A percentile compares a stretch with the other conserved stretches of the same genome.
These are phyloP conservation scores for Ceratobasidium sp. DNA, from an alignment of 1,284 basidiomycete species.

Conservation along the genomic window DNA sequence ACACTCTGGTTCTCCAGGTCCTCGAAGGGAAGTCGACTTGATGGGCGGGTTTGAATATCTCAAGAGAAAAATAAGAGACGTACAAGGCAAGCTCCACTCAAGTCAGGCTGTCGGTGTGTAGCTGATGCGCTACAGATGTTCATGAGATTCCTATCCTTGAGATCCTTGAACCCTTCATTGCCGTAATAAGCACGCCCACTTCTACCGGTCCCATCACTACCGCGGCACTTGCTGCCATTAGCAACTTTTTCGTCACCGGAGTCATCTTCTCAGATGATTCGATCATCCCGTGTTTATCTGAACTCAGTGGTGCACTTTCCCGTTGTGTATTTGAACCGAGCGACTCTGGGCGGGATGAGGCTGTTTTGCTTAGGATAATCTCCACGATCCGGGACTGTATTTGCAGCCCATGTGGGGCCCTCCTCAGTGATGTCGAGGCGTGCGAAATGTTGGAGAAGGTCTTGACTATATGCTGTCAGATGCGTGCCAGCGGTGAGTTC, in stretches of 20 bases:
- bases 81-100: conserved; percentile 64
- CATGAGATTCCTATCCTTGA: conserved; percentile 61
- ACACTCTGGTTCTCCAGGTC: conserved; percentile 24
- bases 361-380: conserved; percentile 91
- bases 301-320: conserved; percentile 87
- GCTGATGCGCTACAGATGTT: conserved; percentile 60
- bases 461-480: conserved; percentile 95
- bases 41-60: conserved; percentile 91
- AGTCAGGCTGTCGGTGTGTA: background rate
- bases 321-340: conserved; percentile 98
- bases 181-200: conserved; percentile 88
- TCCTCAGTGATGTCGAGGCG: conserved; percentile 89
- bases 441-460: conserved; percentile 99
- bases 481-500: conserved; percentile 85
- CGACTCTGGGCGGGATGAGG: conserved; percentile 94
- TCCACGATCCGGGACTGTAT: conserved; percentile 88
- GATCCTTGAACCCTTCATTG: conserved; percentile 87
- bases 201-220: conserved; percentile 96
- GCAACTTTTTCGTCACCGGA: conserved; percentile 82
- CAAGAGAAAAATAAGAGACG: conserved; percentile 73
- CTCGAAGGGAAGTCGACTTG: conserved; percentile 73
- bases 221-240: conserved; percentile 84
- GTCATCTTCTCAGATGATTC: conserved; percentile 66
- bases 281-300: conserved; percentile 72
- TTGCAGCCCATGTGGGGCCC: conserved; percentile 67